Conservation (phyloP, 345 rosid species). For the Pseudoturritis turrita region DNA sequence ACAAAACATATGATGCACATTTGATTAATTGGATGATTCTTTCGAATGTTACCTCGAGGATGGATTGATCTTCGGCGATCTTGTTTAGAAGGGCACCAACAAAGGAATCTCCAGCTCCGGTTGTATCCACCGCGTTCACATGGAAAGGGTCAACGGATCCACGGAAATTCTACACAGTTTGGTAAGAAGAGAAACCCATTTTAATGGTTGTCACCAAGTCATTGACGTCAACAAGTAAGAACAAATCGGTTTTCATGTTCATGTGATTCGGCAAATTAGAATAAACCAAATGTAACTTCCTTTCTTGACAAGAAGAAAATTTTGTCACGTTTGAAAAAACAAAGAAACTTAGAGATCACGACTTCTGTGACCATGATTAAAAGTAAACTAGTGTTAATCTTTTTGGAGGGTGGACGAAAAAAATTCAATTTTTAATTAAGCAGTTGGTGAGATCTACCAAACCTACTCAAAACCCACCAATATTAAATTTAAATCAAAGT, state of each 20-base stretch:
- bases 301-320: neutral
- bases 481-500: constrained; percentile 1
- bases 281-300: neutral
- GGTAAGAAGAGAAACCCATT: neutral
- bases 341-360: constrained; percentile 15
- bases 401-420: constrained; percentile 15
- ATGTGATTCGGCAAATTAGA: constrained; percentile 25
- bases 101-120: constrained; percentile 98
- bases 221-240: constrained; percentile 1
- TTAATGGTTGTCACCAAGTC: neutral
- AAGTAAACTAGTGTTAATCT: neutral
- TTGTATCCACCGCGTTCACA: constrained; percentile 81
- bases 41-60: constrained; percentile 55
- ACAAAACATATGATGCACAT: neutral
- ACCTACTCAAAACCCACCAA: constrained; percentile 12
- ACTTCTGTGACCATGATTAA: constrained; percentile 7
- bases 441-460: constrained; percentile 34
- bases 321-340: neutral
- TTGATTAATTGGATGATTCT: neutral
- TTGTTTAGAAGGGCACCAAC: constrained; percentile 81
- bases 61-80: constrained; percentile 71
- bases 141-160: constrained; percentile 84
- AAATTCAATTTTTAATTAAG: constrained; percentile 1
- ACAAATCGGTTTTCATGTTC: neutral
- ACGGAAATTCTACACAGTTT: constrained; percentile 51